A percentile compares a stretch with the other conserved stretches of the same genome.
phyloP scores from a whole-genome alignment of 1,284 basidiomycete species.

The Agroathelia rolfsii region DNA sequence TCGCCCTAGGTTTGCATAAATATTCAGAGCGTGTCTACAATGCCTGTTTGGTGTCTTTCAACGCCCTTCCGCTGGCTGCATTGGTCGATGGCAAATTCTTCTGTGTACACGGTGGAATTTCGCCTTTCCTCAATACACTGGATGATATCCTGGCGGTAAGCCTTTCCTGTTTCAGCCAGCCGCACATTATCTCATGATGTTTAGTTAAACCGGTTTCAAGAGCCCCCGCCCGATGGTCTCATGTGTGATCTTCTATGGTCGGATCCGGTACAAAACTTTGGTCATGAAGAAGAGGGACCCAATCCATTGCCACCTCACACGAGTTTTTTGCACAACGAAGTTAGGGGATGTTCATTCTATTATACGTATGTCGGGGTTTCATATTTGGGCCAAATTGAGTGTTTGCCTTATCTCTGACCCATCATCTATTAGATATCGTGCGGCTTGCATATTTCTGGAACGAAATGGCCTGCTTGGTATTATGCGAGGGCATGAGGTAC shows the following conservation, averaged over 20 bases:
- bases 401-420: constrained; percentile 4
- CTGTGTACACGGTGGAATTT: constrained; percentile 95
- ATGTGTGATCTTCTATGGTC: constrained; percentile 96
- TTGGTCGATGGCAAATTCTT: constrained; percentile 96
- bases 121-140: constrained; percentile 78
- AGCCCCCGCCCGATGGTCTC: constrained; percentile 88
- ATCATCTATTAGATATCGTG: constrained; percentile 70
- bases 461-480: constrained; percentile 87
- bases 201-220: constrained; percentile 85
- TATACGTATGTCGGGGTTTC: constrained; percentile 62
- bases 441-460: constrained; percentile 91
- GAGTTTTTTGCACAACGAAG: constrained; percentile 79
- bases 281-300: constrained; percentile 40
- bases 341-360: constrained; percentile 90
- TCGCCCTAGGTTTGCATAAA: constrained; percentile 73
- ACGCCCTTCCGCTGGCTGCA: constrained; percentile 83
- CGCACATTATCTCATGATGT: constrained; percentile 3
- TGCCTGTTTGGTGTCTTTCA: constrained; percentile 87
- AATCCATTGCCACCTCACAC: constrained; percentile 27
- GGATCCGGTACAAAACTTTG: constrained; percentile 78
- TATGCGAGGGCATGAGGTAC: constrained; percentile 95
- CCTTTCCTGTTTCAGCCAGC: constrained; percentile 12
- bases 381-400: not conserved
- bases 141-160: constrained; percentile 72
- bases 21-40: constrained; percentile 84